A percentile compares a stretch with the other conserved stretches of the same genome.
phyloP scores from a whole-genome alignment of 495 filamentous ascomycete species.

The Aspergillus bridgeri region DNA sequence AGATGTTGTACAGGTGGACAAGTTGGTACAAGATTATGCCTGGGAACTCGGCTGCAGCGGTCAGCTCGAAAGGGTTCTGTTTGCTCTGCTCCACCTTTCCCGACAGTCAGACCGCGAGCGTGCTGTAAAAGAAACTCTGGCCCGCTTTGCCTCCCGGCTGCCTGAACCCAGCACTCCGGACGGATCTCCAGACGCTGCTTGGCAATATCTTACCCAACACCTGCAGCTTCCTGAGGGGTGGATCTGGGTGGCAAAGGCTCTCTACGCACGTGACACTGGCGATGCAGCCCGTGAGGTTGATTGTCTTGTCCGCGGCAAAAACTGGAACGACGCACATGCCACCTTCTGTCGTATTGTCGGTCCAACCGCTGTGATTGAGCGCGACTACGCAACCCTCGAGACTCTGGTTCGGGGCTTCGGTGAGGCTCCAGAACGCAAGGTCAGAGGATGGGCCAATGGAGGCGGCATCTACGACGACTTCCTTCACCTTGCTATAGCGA shows the following conservation, averaged over 20 bases:
- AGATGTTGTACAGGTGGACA: constrained; percentile 52
- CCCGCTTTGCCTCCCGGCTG: constrained; percentile 46
- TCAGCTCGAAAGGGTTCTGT: constrained; percentile 66
- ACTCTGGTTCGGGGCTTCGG: constrained; percentile 65
- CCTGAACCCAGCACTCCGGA: constrained; percentile 56
- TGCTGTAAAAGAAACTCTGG: constrained; percentile 66
- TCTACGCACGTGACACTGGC: constrained; percentile 67
- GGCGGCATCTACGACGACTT: constrained; percentile 83
- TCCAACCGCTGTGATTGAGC: constrained; percentile 72
- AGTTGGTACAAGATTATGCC: constrained; percentile 66
- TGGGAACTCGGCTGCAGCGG: constrained; percentile 64
- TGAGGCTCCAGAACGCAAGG: constrained; percentile 45
- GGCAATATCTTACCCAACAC: constrained; percentile 54
- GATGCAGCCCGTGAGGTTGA: constrained; percentile 65
- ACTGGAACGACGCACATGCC: constrained; percentile 76
- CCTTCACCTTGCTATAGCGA: constrained; percentile 53
- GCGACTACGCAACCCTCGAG: constrained; percentile 63
- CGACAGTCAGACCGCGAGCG: constrained; percentile 58
- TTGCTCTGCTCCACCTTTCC: constrained; percentile 74
- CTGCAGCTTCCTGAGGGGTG: constrained; percentile 68
- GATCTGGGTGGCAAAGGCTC: constrained; percentile 85
- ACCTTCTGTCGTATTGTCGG: constrained; percentile 76
- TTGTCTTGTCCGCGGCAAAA: constrained; percentile 69
- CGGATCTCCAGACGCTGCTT: constrained; percentile 39
- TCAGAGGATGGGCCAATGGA: constrained; percentile 65